phyloP scores from a whole-genome alignment of 345 rosid genomes.

The Stellera chamaejasme region DNA sequence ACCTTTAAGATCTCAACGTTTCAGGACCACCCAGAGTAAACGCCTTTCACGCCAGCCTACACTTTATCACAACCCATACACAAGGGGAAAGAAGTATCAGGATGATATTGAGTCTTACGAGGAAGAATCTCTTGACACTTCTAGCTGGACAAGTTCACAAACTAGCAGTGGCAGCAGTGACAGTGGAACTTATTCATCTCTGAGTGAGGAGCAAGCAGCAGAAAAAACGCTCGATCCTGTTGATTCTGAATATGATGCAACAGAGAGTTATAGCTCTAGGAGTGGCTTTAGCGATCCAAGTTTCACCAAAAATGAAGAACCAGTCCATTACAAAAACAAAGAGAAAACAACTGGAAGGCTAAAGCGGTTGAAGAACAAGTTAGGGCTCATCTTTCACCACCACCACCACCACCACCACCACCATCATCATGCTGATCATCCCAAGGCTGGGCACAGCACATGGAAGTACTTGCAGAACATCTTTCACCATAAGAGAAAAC shows the following conservation, averaged over 20 bases:
- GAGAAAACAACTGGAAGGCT: constrained; percentile 29
- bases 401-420: constrained; percentile 64
- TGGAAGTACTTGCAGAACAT: constrained; percentile 33
- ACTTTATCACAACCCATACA: not conserved
- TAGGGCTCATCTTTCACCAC: constrained; percentile 59
- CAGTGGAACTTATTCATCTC: constrained; percentile 8
- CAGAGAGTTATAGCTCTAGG: constrained; percentile 16
- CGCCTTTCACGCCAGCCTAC: no score
- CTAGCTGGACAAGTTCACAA: constrained; percentile 21
- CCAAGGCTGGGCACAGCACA: not conserved
- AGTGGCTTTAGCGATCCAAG: constrained; percentile 12
- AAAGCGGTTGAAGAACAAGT: constrained; percentile 47
- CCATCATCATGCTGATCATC: constrained; percentile 4
- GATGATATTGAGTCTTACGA: constrained; percentile 1
- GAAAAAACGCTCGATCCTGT: not conserved
- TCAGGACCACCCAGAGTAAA: not conserved
- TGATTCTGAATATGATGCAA: not conserved
- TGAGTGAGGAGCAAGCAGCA: constrained; percentile 1
- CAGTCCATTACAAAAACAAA: constrained; percentile 6
- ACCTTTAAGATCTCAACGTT: constrained; percentile 15
- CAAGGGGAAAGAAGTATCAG: not conserved
- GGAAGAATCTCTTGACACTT: constrained; percentile 17
- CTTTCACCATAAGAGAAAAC: constrained; percentile 19
- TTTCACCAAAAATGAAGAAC: constrained; percentile 9
- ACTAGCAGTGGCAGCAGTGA: constrained; percentile 20